Conservation (phyloP, 2,329 filamentous ascomycete species). For the Juglanconis juglandina region DNA sequence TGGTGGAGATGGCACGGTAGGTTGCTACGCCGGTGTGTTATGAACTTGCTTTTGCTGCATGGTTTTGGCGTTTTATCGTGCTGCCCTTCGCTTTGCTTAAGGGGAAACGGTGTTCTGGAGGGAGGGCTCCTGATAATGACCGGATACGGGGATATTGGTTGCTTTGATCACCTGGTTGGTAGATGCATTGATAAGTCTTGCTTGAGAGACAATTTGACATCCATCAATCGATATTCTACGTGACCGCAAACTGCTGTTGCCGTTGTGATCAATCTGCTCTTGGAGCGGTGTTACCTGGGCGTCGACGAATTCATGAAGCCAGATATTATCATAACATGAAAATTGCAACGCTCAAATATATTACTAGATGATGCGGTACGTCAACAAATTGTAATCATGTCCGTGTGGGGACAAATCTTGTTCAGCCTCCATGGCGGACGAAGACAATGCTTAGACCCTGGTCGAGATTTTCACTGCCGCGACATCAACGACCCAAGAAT, state of each 20-base stretch:
- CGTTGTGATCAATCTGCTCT: too few relatives aligned
- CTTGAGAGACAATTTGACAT: neutral
- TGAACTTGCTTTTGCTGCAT: conserved; percentile 11
- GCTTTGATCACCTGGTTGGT: neutral
- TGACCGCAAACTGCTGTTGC: neutral
- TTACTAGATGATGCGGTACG: too few relatives aligned
- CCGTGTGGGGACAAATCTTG: neutral
- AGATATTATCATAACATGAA: too few relatives aligned
- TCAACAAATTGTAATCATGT: too few relatives aligned
- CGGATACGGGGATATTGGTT: neutral
- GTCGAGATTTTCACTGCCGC: conserved; percentile 9
- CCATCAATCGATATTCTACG: neutral
- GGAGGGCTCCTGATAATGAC: neutral
- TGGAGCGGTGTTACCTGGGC: too few relatives aligned
- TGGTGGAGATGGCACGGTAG: neutral
- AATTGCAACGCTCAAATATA: too few relatives aligned
- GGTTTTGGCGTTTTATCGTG: conserved; percentile 4
- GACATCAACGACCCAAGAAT: conserved; percentile 6
- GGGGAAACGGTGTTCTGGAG: conserved; percentile 5
- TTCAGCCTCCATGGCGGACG: too few relatives aligned
- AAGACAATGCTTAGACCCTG: neutral
- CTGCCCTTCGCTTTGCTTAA: neutral
- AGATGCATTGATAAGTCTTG: neutral
- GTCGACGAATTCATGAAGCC: too few relatives aligned
- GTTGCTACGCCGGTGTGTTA: neutral